Base-by-base conservation (phyloP, 148 eudicot species). In the Cornus controversa region DNA sequence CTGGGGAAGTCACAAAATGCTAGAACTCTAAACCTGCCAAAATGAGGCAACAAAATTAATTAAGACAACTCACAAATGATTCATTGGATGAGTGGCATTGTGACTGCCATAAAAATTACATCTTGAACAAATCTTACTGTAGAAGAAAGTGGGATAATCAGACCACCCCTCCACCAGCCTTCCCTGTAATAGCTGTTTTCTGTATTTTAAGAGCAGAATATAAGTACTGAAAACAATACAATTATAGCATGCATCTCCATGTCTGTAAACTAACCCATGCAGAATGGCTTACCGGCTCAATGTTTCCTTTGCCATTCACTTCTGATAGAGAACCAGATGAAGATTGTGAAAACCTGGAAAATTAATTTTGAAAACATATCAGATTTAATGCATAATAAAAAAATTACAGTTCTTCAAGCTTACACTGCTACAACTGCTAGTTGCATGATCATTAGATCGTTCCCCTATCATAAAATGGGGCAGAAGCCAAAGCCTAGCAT, bases 331-430 rank as follows among this genome's bases (percentile, higher is more conserved):
- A 75, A 63, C 72, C 73, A 50, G 91, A 69, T 6, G 81, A 20
- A 67, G 87, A 50, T 67, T 89, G 84, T 29, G 94, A 82, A 81
- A 94, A 94, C 88, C 98, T 93, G 84, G 73, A 79, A 64, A 75
- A 42, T 2, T 27, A 53, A 26, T 80, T 77, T 24, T 45, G 70
- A 65, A 60, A 28, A 76, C 11, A 66, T 10, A 24, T 74, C 31
- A 75, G 60, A 37, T 72, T 34, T 50, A 66, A 22, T 62, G 29
- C 11, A 45, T 10, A 37, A 66, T 36, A 8, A 45, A 23, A 27
- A 63, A 45, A n/a, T n/a, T 11, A 37, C 22, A 66, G 29, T 18
- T 29, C 23, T 36, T 5, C 26, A 31, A 71, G 36, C 16, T 42
- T 28, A 3, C 20, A 57, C 34, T 6, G 50, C 25, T 57, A 73